Evolutionary conservation across 768 basidiomycete genomes (phyloP), one percentile per base, ranked within the genome.

Genomic region (Clitopilus passeckerianus): DNA sequence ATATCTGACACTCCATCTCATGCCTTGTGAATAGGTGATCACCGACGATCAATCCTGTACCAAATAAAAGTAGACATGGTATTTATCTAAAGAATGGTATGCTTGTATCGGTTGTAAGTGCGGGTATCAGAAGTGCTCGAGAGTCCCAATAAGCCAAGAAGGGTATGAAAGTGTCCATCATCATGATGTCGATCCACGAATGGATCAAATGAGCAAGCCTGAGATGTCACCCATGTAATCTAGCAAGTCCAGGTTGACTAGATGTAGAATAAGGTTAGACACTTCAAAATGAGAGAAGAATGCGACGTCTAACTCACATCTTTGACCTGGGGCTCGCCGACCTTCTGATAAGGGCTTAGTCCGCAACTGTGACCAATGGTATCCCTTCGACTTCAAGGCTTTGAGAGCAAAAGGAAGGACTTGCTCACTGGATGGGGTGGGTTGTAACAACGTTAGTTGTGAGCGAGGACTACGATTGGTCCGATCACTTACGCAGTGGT

Each of bases 361-460:
- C 72, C 7, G 76, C 76, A 27, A 79, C 59, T 9, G 75, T 75
- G 50, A 79, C 77, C 27, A 79, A 67, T 64, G 59, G 60, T 76
- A 77, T 0, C 75, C 75, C 33, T 71, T 71, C 15, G 54, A 62
- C 59, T 71, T 60, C 33, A 76, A 62, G 15, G 54, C 57, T 22
- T 62, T 53, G 23, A 75, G 71, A 30, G 70, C 74, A 44, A 69
- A 67, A 0, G 72, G 72, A 16, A 72, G 53, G 8, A 73, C 71
- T 18, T 20, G 18, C 10, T 50, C 18, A 50, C 46, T 50, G n/a
- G 3, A 50, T 34, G n/a, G 16, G 41, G 1, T 50, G 57, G 34
- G 7, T 37, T 23, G 3, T 10, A 6, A 27, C 6, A 46, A 16
- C 53, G 20, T 30, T 7, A 30, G 7, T 30, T 7, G 10, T 34